Evolutionary conservation across 345 rosid genomes (phyloP).

Genomic region (Luvunga scandens): DNA sequence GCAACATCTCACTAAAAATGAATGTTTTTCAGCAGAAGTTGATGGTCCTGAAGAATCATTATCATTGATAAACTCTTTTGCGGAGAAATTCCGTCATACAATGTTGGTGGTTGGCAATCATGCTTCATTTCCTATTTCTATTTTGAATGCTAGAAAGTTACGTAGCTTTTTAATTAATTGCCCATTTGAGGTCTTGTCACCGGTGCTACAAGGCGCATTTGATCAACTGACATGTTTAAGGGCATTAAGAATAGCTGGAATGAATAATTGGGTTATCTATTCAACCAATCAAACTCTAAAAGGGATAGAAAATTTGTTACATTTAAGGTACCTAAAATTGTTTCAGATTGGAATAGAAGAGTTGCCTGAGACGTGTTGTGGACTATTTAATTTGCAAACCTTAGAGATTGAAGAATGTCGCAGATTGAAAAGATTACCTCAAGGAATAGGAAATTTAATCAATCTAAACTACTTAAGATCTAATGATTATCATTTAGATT

Average conservation of each 20-base stretch:
- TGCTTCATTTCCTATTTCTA: neutral
- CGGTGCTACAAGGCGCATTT: neutral
- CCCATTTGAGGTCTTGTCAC: no score
- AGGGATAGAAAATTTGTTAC: neutral
- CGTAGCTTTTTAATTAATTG: neutral
- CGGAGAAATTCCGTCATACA: neutral
- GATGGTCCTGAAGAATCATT: neutral
- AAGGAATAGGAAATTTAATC: neutral
- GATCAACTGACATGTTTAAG: conserved; percentile 1
- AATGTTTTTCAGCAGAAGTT: neutral
- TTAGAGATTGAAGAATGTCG: neutral
- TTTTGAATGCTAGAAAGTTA: neutral
- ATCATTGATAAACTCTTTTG: neutral
- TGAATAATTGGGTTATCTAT: no score
- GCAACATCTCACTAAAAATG: neutral
- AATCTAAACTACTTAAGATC: conserved; percentile 1
- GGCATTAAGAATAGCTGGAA: neutral
- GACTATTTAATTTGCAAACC: conserved; percentile 8
- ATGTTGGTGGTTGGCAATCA: neutral
- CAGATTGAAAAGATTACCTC: neutral
- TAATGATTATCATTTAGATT: no score
- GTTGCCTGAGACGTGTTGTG: conserved; percentile 15
- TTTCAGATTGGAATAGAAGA: neutral
- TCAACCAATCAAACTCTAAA: neutral
- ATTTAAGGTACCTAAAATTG: neutral